These are phyloP conservation scores for Phaeosphaeria sp. DNA, from an alignment of 2,329 filamentous ascomycete genomes.

Conservation along the genomic window DNA sequence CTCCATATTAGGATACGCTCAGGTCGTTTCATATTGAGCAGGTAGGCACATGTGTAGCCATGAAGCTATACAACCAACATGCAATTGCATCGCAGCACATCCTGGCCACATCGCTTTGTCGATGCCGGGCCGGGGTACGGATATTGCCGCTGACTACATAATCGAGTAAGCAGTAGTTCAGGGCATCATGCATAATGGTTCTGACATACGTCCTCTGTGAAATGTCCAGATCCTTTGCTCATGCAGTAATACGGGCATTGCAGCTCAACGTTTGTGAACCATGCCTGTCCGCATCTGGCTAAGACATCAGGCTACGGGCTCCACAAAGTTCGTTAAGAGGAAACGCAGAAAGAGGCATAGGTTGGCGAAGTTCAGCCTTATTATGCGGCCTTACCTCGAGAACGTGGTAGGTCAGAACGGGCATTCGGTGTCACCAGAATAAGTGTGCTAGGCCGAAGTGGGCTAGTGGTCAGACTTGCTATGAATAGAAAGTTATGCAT, in stretches of 20 bases:
- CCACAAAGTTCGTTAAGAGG: background rate
- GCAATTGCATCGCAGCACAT: background rate
- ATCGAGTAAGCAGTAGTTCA: background rate
- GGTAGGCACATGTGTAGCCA: no score
- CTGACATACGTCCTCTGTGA: background rate
- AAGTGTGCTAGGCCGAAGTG: background rate
- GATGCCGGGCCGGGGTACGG: background rate
- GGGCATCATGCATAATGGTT: background rate
- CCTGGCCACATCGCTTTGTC: background rate
- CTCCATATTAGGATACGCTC: no score
- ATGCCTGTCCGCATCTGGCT: background rate
- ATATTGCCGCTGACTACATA: background rate
- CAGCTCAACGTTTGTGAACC: background rate
- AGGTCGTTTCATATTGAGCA: no score
- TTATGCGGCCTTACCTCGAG: background rate
- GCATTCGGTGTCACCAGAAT: background rate
- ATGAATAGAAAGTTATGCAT: constrained; percentile 21
- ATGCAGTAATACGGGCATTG: background rate
- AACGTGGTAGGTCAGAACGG: background rate
- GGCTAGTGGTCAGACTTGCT: constrained; percentile 14
- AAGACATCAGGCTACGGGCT: background rate
- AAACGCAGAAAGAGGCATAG: background rate
- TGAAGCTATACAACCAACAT: background rate
- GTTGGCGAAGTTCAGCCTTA: background rate
- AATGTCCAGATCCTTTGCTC: background rate